phyloP scores from a whole-genome alignment of 306 rosid genomes.

The Mimosa pudica region DNA sequence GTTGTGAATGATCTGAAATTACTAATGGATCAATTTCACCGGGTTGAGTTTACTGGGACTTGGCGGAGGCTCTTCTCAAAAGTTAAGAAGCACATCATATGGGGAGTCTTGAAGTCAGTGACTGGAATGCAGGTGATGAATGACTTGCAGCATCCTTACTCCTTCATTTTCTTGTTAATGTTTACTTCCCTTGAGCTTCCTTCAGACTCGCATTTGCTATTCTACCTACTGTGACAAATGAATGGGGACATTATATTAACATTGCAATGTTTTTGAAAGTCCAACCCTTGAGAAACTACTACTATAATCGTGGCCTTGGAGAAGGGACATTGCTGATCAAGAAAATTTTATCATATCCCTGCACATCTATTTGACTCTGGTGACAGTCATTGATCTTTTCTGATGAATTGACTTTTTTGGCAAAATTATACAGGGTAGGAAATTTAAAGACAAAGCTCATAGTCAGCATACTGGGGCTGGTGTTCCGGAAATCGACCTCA shows the following conservation, averaged over 20 bases:
- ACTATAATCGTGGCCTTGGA: conserved; percentile 11
- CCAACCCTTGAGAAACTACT: conserved; percentile 20
- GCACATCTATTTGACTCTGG: conserved; percentile 13
- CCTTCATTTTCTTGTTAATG: conserved; percentile 28
- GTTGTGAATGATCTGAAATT: conserved; percentile 96
- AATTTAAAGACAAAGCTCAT: conserved; percentile 87
- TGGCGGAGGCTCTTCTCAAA: conserved; percentile 96
- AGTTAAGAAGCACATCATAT: conserved; percentile 95
- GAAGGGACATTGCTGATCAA: background rate
- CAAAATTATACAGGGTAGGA: conserved; percentile 70
- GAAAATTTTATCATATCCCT: background rate
- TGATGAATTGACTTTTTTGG: conserved; percentile 12
- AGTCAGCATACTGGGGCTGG: conserved; percentile 62
- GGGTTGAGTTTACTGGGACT: conserved; percentile 90
- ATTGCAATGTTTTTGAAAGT: background rate
- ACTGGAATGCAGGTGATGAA: conserved; percentile 96
- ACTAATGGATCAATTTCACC: conserved; percentile 95
- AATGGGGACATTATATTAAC: background rate
- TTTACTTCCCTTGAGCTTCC: conserved; percentile 15
- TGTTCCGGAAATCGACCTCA: conserved; percentile 81
- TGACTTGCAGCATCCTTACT: conserved; percentile 26
- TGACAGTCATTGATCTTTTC: conserved; percentile 24
- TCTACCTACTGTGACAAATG: conserved; percentile 26
- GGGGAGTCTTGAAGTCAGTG: conserved; percentile 99
- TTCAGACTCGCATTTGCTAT: background rate